Percentiles rank a stretch among this genome's conserved stretches.
Evolutionary conservation across 2,329 filamentous ascomycete genomes (phyloP).

Genomic region (Ceratocystiopsis sp.): DNA sequence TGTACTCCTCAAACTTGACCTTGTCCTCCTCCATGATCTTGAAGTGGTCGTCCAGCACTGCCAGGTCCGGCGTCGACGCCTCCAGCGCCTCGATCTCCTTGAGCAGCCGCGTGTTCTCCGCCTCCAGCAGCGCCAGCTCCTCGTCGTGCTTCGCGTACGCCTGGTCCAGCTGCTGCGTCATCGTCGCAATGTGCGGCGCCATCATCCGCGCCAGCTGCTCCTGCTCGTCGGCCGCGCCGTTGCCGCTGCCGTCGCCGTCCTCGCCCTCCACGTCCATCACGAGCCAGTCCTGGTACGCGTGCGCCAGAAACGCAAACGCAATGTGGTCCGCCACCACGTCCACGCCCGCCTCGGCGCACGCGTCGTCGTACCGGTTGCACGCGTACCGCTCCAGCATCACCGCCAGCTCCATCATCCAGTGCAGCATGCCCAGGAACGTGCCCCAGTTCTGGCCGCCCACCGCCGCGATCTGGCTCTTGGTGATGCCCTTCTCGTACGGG

Average conservation of each 20-base stretch:
- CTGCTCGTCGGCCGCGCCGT: conserved; percentile 54
- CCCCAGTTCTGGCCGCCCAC: conserved; percentile 96
- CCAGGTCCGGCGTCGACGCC: conserved; percentile 69
- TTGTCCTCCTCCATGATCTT: conserved; percentile 90
- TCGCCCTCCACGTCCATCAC: conserved; percentile 71
- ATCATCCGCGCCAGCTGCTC: conserved; percentile 60
- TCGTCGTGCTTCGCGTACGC: conserved; percentile 73
- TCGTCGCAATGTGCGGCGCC: conserved; percentile 67
- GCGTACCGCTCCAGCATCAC: conserved; percentile 82
- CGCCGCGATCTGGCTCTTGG: conserved; percentile 86
- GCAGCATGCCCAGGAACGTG: conserved; percentile 78
- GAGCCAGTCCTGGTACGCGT: conserved; percentile 86
- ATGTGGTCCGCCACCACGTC: conserved; percentile 84
- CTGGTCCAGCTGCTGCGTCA: conserved; percentile 75
- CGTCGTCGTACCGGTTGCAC: conserved; percentile 68
- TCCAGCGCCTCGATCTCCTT: conserved; percentile 83
- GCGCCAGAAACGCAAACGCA: conserved; percentile 81
- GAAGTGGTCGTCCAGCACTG: conserved; percentile 73
- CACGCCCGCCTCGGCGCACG: conserved; percentile 71
- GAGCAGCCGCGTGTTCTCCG: conserved; percentile 61
- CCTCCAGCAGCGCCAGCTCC: conserved; percentile 72
- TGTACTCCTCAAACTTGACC: conserved; percentile 90
- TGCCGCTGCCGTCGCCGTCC: conserved; percentile 42
- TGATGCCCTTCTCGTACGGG: conserved; percentile 88
- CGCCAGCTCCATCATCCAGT: conserved; percentile 98